These are phyloP conservation scores for Nannochloris sp. DNA, from an alignment of 139 green algal genomes.

Conservation along the genomic window DNA sequence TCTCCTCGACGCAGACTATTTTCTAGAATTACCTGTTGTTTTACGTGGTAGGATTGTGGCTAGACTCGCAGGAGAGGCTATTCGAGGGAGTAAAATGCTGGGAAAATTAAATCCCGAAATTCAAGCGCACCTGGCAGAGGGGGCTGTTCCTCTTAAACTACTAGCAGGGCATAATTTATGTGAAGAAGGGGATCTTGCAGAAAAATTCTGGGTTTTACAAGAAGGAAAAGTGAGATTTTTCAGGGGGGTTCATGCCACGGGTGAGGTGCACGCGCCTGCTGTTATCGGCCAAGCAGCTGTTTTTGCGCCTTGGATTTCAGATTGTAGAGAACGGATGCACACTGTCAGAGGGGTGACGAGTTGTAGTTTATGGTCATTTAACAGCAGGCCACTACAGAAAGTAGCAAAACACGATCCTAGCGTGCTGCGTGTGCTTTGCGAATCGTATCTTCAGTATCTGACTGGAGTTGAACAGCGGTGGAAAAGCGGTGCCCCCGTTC, in stretches of 20 bases:
- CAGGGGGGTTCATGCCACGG: not conserved
- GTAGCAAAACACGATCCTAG: not conserved
- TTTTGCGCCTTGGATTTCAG: not conserved
- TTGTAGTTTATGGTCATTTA: not conserved
- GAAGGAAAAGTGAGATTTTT: constrained; percentile 1
- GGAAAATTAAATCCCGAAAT: not conserved
- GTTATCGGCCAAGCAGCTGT: constrained; percentile 5
- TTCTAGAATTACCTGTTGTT: constrained; percentile 7
- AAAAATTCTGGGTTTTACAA: constrained; percentile 12
- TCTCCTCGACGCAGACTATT: not conserved
- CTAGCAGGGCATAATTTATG: constrained; percentile 8
- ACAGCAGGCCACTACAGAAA: not conserved
- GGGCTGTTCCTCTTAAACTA: not conserved
- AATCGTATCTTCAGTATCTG: not conserved
- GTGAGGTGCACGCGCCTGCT: not conserved
- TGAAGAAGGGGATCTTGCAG: not conserved
- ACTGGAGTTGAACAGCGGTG: not conserved
- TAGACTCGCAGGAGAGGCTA: not conserved
- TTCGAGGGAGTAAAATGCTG: not conserved
- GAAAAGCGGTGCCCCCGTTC: not conserved
- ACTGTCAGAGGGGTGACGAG: not conserved
- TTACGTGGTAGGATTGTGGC: not conserved
- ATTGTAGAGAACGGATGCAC: not conserved
- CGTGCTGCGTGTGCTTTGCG: not conserved
- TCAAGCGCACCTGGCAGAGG: not conserved